phyloP scores from a whole-genome alignment of 2,329 filamentous ascomycete genomes.

The Uncinocarpus reesii region DNA sequence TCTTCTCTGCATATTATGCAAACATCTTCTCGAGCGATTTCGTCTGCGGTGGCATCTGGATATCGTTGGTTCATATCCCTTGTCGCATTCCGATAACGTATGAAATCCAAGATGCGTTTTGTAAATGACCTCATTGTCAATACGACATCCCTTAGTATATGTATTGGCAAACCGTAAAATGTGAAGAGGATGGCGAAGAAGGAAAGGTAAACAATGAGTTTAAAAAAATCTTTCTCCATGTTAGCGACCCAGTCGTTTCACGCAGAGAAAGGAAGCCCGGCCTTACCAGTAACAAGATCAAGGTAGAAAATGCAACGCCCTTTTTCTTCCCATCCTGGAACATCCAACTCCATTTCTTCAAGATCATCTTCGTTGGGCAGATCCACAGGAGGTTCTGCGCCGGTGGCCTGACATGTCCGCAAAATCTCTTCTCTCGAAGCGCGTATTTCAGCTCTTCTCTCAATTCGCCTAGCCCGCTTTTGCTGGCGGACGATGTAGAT shows the following conservation, averaged over 20 bases:
- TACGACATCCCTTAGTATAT: conserved; percentile 92
- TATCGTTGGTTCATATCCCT: conserved; percentile 87
- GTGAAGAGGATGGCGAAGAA: conserved; percentile 90
- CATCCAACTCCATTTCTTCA: conserved; percentile 88
- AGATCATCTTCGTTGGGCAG: conserved; percentile 62
- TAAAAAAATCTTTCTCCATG: conserved; percentile 61
- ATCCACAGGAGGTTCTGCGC: conserved; percentile 31
- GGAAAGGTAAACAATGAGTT: conserved; percentile 74
- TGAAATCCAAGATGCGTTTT: conserved; percentile 76
- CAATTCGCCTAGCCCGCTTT: conserved; percentile 56
- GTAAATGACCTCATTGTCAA: conserved; percentile 86
- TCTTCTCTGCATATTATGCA: conserved; percentile 97
- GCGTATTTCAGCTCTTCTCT: conserved; percentile 58
- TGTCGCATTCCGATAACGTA: conserved; percentile 83
- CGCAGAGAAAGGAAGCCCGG: not conserved
- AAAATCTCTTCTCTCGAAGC: conserved; percentile 42
- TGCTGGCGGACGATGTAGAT: conserved; percentile 64
- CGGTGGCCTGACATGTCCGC: conserved; percentile 28
- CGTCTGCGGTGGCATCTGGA: conserved; percentile 78
- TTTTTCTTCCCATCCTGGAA: conserved; percentile 93
- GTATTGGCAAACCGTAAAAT: conserved; percentile 91
- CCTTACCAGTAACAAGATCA: conserved; percentile 67
- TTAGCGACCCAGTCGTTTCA: not conserved
- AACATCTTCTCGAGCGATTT: conserved; percentile 75
- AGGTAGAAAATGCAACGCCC: conserved; percentile 83